Base-by-base conservation (phyloP, 106 monocot species). In the Narthecium ossifragum region DNA sequence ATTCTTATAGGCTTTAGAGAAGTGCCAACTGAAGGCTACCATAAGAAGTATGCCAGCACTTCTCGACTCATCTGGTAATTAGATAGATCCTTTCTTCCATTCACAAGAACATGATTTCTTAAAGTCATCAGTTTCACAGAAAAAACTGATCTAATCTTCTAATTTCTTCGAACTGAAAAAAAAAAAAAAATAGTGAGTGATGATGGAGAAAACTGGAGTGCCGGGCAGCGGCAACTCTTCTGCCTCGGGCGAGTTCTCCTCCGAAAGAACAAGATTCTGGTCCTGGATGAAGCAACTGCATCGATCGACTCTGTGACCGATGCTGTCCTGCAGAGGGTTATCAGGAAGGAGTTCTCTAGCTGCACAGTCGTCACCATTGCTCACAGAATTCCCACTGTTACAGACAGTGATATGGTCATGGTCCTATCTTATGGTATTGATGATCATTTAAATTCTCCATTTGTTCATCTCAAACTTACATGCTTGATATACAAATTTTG, bases 291-390 rank as follows among this genome's bases (percentile, higher is more conserved):
- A 68, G 90, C 90, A 30, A 90, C 90, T 3, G 90, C 90, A 10
- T 90, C 90, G 2, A 82, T 86, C 51, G 90, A 90, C 31, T 76
- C 90, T 51, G 90, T 82, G 13, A 90, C 85, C 3, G 90, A 90
- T 69, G 76, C 70, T 0, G 59, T 69, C 13, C 56, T 90, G 29
- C 90, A 90, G 57, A 67, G n/a, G 8, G 66, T 82, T 24, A 82
- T 90, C 37, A 75, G 73, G 43, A 49, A 77, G 13, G 76, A 90
- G 55, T 90, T 90, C 66, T 51, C 64, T 1, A 71, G 41, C 37
- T 90, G 90, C 67, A 90, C 90, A 27, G 82, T 85, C 26, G 63
- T 90, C 50, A 90, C 79, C 5, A 73, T 90, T n/a, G 90, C 90
- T 55, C 85, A 90, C 64, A 73, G 90, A 36, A 79, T 90, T 61